phyloP scores from a whole-genome alignment of 148 eudicot species.

The Linanthus parryae region DNA sequence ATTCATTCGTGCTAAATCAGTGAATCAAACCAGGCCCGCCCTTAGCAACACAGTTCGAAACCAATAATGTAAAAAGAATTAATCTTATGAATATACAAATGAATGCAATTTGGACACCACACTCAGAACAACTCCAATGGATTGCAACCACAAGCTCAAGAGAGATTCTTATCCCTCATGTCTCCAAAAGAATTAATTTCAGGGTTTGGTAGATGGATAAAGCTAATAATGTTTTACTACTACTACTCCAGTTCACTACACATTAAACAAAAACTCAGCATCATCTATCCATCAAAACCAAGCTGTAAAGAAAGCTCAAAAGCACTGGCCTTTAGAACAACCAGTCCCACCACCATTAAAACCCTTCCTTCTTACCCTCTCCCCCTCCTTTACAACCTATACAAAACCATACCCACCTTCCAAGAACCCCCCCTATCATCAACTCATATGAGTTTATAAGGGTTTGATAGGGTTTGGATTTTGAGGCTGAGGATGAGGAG shows the following conservation, averaged over 20 bases:
- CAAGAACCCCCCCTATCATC: neutral
- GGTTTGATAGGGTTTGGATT: too few species aligned
- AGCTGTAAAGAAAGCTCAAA: conserved; percentile 14
- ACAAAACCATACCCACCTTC: conserved; percentile 13
- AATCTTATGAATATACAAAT: neutral
- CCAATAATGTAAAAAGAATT: neutral
- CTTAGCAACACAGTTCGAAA: neutral
- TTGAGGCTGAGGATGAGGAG: conserved; percentile 7
- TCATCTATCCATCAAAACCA: conserved; percentile 19
- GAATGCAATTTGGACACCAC: neutral
- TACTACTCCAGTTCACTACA: too few species aligned
- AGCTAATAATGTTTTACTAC: neutral
- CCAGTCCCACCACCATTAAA: neutral
- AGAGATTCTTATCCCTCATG: neutral
- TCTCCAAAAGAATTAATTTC: neutral
- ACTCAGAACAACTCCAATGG: too few species aligned
- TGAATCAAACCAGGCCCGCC: too few species aligned
- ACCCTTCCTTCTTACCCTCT: neutral
- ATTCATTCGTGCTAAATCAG: neutral
- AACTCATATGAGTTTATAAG: neutral
- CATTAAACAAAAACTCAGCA: conserved; percentile 5
- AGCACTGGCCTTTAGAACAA: neutral
- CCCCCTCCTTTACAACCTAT: conserved; percentile 12
- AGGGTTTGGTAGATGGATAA: conserved; percentile 9
- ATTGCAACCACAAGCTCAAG: too few species aligned